Evolutionary conservation across 179 eudicot genomes (phyloP).

Genomic region (Actinidia arguta): DNA sequence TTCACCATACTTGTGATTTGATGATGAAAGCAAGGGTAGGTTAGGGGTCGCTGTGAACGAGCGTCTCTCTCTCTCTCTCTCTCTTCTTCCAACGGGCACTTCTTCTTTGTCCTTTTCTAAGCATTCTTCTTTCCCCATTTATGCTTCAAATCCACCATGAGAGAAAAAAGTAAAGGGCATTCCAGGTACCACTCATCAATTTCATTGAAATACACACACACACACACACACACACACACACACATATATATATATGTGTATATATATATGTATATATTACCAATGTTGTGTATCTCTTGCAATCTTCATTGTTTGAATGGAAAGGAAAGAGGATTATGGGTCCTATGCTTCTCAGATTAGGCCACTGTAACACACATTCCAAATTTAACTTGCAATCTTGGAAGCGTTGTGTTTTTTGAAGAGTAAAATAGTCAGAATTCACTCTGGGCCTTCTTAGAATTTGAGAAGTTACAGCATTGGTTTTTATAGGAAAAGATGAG

Average conservation of each 20-base stretch:
- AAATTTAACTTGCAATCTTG: background rate
- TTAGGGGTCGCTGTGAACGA: no score
- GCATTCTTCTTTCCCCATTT: background rate
- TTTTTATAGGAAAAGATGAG: no score
- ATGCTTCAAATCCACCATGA: background rate
- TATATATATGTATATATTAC: background rate
- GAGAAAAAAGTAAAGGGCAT: background rate
- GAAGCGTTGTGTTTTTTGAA: background rate
- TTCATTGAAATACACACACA: no score
- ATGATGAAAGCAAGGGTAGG: no score
- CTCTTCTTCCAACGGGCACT: no score
- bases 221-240: no score
- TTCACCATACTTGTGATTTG: no score
- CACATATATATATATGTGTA: background rate
- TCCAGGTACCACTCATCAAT: slow-evolving; percentile 7
- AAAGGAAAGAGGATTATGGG: background rate
- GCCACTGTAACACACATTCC: background rate
- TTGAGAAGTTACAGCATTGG: no score
- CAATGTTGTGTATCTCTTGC: background rate
- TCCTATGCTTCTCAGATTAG: background rate
- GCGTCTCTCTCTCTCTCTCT: no score
- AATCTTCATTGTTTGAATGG: no score
- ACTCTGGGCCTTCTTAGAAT: background rate
- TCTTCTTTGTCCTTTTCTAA: no score
- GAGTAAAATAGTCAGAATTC: background rate